Evolutionary conservation across 352 stramenopile species (phyloP).

Genomic region (Phytophthora gonapodyides): DNA sequence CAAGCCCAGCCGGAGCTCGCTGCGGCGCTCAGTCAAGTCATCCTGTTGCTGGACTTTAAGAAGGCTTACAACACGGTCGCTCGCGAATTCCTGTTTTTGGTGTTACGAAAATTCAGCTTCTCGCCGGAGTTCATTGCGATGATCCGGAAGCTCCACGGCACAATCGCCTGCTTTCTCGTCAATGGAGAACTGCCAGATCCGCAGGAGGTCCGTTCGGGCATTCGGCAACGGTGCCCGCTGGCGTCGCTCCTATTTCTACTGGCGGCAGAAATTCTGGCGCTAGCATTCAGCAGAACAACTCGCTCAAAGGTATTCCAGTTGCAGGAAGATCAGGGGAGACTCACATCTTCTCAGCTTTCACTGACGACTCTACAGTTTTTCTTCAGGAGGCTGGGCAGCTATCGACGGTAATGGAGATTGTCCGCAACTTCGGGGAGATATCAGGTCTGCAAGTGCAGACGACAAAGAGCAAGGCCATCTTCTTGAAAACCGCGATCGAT

Average conservation of each 20-base stretch:
- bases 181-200: neutral
- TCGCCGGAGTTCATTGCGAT: neutral
- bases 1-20: neutral
- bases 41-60: slow-evolving; percentile 1
- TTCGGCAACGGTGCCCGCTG: slow-evolving; percentile 1
- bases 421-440: no score
- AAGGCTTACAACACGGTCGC: slow-evolving; percentile 4
- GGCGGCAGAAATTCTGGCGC: neutral
- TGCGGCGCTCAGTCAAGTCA: neutral
- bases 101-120: slow-evolving; percentile 3
- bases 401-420: no score
- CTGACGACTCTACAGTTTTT: slow-evolving; percentile 6
- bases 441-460: no score
- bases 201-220: neutral
- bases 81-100: no score
- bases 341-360: slow-evolving; percentile 2
- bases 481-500: no score
- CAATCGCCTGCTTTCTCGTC: neutral
- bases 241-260: slow-evolving; percentile 3
- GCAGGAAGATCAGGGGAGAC: no score
- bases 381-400: neutral
- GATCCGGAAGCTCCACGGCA: neutral
- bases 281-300: neutral
- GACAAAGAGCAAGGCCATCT: no score
- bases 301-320: neutral